These are phyloP conservation scores for Pelargonium citronellum DNA, from an alignment of 441 rosid genomes.

Conservation along the genomic window DNA sequence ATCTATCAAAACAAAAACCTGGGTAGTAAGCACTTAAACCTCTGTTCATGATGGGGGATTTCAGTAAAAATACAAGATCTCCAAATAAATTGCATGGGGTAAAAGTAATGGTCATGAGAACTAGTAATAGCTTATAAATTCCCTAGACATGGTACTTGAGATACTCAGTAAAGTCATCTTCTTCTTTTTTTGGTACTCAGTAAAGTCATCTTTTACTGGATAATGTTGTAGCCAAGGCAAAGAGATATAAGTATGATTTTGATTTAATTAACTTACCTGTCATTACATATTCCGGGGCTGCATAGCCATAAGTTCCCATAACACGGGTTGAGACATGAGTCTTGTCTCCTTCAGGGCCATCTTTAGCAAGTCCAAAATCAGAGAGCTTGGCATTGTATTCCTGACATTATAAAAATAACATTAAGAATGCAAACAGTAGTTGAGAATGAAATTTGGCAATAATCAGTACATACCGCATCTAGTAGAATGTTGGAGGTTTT, in stretches of 20 bases:
- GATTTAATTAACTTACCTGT: conserved; percentile 39
- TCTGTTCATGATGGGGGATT: too few relatives aligned
- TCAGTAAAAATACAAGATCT: neutral
- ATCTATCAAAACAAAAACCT: neutral
- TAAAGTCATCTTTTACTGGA: too few relatives aligned
- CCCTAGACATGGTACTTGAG: too few relatives aligned
- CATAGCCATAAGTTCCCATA: conserved; percentile 73
- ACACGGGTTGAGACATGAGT: conserved; percentile 70
- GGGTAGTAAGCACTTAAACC: neutral
- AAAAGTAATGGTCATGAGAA: too few relatives aligned
- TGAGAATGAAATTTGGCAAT: neutral
- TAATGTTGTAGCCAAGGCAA: neutral
- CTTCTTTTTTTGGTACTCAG: too few relatives aligned
- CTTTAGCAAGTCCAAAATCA: conserved; percentile 69
- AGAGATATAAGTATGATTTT: too few relatives aligned
- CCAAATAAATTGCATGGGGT: neutral
- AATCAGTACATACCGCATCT: conserved; percentile 36
- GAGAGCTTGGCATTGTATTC: conserved; percentile 70
- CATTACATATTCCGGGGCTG: conserved; percentile 74
- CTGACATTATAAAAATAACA: conserved; percentile 20
- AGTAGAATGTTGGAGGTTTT: conserved; percentile 61
- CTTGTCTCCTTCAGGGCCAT: conserved; percentile 63
- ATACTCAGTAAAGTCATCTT: too few relatives aligned
- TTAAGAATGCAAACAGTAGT: neutral
- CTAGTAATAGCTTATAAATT: too few relatives aligned